Percentiles rank a stretch among this genome's conserved stretches.
Conservation (phyloP, 2,329 filamentous ascomycete species). For the Monilinia fructicola region DNA sequence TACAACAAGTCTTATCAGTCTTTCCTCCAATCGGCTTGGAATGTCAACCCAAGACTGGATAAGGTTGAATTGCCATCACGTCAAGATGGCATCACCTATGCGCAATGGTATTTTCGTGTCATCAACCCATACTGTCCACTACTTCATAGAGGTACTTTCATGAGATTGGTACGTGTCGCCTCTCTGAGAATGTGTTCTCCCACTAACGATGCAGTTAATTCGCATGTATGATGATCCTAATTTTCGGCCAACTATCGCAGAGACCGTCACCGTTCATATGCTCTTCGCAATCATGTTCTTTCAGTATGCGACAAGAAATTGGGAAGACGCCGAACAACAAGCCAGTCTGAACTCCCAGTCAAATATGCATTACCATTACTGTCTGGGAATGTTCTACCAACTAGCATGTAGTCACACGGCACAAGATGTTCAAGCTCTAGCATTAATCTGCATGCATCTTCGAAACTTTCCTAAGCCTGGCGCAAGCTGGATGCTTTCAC, state of each 20-base stretch:
- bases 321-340: constrained; percentile 54
- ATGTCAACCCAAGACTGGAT: constrained; percentile 56
- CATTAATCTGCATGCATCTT: constrained; percentile 69
- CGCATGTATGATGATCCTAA: constrained; percentile 68
- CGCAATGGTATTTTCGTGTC: constrained; percentile 73
- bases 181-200: not conserved
- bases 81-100: constrained; percentile 65
- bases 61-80: constrained; percentile 62
- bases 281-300: constrained; percentile 76
- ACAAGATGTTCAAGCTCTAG: constrained; percentile 69
- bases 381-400: constrained; percentile 66
- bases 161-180: constrained; percentile 57
- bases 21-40: constrained; percentile 64
- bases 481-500: constrained; percentile 67
- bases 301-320: constrained; percentile 72
- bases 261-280: constrained; percentile 74
- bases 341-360: constrained; percentile 61
- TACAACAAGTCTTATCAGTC: constrained; percentile 73
- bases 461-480: constrained; percentile 79
- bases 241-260: constrained; percentile 61
- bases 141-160: constrained; percentile 73
- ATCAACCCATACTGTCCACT: constrained; percentile 71
- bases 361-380: constrained; percentile 77
- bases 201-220: constrained; percentile 49
- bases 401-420: constrained; percentile 62